Base-by-base conservation (phyloP, 345 rosid genomes). In the Brassica carinata region DNA sequence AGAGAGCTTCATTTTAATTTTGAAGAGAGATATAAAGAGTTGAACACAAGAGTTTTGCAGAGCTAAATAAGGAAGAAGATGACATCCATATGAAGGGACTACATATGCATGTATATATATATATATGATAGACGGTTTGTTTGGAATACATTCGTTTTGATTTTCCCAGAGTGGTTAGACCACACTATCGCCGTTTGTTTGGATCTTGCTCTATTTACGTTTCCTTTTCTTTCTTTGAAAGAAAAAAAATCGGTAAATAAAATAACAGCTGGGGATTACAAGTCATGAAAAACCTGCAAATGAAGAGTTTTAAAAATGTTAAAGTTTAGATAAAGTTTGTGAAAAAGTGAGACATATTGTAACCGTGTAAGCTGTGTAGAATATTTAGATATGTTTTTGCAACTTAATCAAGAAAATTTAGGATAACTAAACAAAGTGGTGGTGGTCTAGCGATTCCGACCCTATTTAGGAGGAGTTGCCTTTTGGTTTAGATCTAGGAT, bases 181-280 rank as follows among this genome's bases (percentile, higher is more conserved):
- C 82, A 78, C 82, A 55, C 19, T 11, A 71, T 65, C 8, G 31
- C 7, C 77, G 77, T 78, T 71, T 71, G 70, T 70, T 77, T 63
- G 53, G 64, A 38, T 76, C 38, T 43, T 62, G 70, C 70, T 62
- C 10, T 43, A 5, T 31, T 77, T 31, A 26, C 31, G 66, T 58
- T 58, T 34, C 67, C 19, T 33, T 51, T 34, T 72, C 13, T 7
- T 0, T 30, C 3, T 29, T 64, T 2, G 38, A 29, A 63, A 8
- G 45, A 2, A 70, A 36, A 30, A 31, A 34, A 48, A 29, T 6
- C 31, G 64, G 26, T 23, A 7, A 23, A 14, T 19, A 31, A 38
- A 72, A 61, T 14, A 73, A 69, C 5, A 40, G 27, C 5, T 68
- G 58, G 33, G n/a, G 71, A 27, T 26, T 26, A 40, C 33, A 40